Evolutionary conservation across 1,139 yeast species (phyloP).

Genomic region (Pichia sp.): DNA sequence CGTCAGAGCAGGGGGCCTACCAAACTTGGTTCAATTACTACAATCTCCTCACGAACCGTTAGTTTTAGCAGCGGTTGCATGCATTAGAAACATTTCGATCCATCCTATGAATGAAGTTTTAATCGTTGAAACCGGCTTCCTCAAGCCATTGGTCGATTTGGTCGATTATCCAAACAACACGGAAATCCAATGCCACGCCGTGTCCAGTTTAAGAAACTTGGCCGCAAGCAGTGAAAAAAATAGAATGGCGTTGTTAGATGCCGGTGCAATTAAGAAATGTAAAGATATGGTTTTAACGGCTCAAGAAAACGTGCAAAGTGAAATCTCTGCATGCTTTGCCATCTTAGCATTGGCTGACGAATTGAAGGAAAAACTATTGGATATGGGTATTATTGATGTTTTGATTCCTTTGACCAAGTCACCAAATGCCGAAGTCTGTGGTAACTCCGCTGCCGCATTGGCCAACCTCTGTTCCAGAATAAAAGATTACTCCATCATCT

Average conservation of each 20-base stretch:
- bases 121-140: constrained; percentile 94
- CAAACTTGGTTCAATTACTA: constrained; percentile 82
- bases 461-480: constrained; percentile 95
- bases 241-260: constrained; percentile 86
- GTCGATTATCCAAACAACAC: constrained; percentile 86
- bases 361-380: constrained; percentile 80
- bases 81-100: constrained; percentile 93
- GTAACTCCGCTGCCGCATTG: constrained; percentile 97
- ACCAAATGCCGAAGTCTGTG: constrained; percentile 92
- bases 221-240: constrained; percentile 96
- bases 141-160: constrained; percentile 82
- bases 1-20: constrained; percentile 93
- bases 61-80: constrained; percentile 95
- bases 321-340: constrained; percentile 96
- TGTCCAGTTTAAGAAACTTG: constrained; percentile 88
- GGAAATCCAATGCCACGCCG: constrained; percentile 98
- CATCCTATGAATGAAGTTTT: constrained; percentile 96
- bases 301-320: constrained; percentile 90
- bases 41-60: constrained; percentile 92
- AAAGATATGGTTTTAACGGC: constrained; percentile 82
- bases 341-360: constrained; percentile 96
- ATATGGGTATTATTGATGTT: constrained; percentile 83
- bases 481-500: constrained; percentile 74
- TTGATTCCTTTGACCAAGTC: constrained; percentile 89
- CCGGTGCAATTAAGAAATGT: constrained; percentile 95